Base-by-base conservation (phyloP, 208 protist species). In the Leishmania tarentolae region DNA sequence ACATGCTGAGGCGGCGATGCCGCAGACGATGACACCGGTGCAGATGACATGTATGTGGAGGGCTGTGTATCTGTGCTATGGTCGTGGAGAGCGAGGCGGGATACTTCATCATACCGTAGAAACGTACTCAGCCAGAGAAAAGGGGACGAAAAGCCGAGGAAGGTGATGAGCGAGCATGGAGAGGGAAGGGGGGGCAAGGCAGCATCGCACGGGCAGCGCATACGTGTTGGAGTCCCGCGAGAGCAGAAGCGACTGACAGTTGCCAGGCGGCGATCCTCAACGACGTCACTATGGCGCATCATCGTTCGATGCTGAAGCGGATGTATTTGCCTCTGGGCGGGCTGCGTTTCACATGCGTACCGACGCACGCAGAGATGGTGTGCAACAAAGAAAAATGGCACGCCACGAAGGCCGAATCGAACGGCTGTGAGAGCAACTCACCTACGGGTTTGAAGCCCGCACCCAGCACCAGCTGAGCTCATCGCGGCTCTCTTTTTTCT, bases 381-480 rank as follows among this genome's bases (percentile, higher is more conserved):
- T 52, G n/a, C 2, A 7, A 37, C 66, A 68, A 87, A 81, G 88
- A 86, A 87, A 88, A 82, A 84, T 78, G 53, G 80, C 75, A 95
- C 93, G 90, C 93, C 93, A 91, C 93, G 87, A 97, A 97, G 93
- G 93, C 93, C 93, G 93, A 97, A 97, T 97, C 93, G 93, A 95
- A 97, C 93, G 93, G 93, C 93, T 97, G 93, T 93, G 93, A 95
- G 93, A 90, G 85, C 93, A 94, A 94, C 93, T 93, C 93, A 93
- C 93, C 93, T 95, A 96, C 92, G 92, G 92, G 92, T 96, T 96
- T 96, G 92, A 96, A 96, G 92, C 92, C 92, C 92, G 92, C 92
- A 94, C 92, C 92, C 92, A 96, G 92, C 92, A 96, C 92, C 92
- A 96, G 92, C 92, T 96, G 88, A 94, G 92, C 90, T 94, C 91